Evolutionary conservation across 768 basidiomycete genomes (phyloP), one percentile per base, ranked within the genome.

Genomic region (Paxillus ammoniavirescens): DNA sequence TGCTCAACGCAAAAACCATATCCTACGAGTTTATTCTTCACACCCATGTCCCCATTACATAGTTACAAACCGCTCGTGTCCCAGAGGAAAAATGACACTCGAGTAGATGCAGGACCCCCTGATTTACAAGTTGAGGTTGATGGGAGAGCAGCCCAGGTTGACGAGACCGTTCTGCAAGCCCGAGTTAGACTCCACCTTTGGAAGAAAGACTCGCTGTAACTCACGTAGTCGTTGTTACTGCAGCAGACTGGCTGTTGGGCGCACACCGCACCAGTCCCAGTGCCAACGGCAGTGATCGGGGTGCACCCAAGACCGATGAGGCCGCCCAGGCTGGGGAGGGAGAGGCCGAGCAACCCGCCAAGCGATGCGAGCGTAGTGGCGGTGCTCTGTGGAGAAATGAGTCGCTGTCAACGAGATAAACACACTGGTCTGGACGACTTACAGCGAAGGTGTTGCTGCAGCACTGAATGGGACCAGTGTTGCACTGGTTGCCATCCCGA

Each of bases 201-300:
- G 3, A 12, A 10, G 10, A 12, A 8, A 1, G 10, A 3, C 8
- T 10, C 21, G 21, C 8, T 10, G 8, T 3, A 9, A 67, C 61
- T 57, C 13, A 64, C 63, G 8, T 42, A 57, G 3, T 12, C 17
- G 5, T 64, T 53, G 2, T 41, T 46, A 4, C 33, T 50, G 48
- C 63, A 64, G 21, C 64, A 64, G 30, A 65, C 58, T 0, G 64
- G n/a, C 35, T 66, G 46, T n/a, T 52, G 35, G 13, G 42, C 30
- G 35, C 64, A 65, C 1, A 30, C 1, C 1, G 50, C 33, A 12
- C 50, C 58, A 0, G 17, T 49, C 7, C 54, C 64, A 0, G 8
- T 35, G 2, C 38, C 44, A 38, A 52, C 7, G 13, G 48, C 54
- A 33, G 57, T 52, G 46, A 77, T 43, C 0, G 57, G 52, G n/a